Base-by-base conservation (phyloP, 169 alveolate genomes). In the Cryptosporidium xiaoi region DNA sequence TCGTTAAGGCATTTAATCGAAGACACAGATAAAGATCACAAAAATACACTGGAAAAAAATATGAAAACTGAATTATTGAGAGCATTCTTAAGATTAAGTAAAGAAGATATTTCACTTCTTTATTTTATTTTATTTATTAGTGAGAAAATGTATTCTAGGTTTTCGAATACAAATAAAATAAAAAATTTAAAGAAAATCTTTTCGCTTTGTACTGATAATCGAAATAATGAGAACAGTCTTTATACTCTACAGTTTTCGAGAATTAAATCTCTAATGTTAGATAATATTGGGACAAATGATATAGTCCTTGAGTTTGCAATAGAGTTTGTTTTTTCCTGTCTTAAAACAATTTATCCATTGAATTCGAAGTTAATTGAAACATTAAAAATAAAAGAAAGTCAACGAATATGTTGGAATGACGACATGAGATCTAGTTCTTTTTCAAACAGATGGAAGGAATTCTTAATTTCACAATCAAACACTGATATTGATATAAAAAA, bases 361-460 rank as follows among this genome's bases (percentile, higher is more conserved):
- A 77, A 77, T 29, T 77, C 87, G 2, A 77, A 77, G 31, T 56
- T 77, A 46, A 20, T 77, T 20, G 87, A 77, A 13, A 20, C 62
- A 2, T 24, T 77, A 29, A 53, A 69, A 8, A 16, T 34, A 12
- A 69, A 69, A 55, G 83, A 69, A 36, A 53, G 44, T 16, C 83
- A 69, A 69, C 46, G 83, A 31, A 69, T 69, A 34, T 69, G 83
- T 55, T 69, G 83, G 83, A 29, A 31, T 51, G 40, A 31, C 51
- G 16, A 8, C 4, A 4, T 69, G 13, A 53, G 51, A 36, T 8
- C 16, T 8, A 18, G 44, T 69, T 33, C 53, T 29, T 69, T 69
- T 69, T 69, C 33, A 27, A 69, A 51, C 36, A 69, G 56, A 53
- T 69, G 83, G 83, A 56, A 33, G 24, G n/a, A 6, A 12, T 40